Percentiles rank a stretch among this genome's conserved stretches.
Evolutionary conservation across 768 basidiomycete species (phyloP).

Genomic region (Lentinula raphanica): DNA sequence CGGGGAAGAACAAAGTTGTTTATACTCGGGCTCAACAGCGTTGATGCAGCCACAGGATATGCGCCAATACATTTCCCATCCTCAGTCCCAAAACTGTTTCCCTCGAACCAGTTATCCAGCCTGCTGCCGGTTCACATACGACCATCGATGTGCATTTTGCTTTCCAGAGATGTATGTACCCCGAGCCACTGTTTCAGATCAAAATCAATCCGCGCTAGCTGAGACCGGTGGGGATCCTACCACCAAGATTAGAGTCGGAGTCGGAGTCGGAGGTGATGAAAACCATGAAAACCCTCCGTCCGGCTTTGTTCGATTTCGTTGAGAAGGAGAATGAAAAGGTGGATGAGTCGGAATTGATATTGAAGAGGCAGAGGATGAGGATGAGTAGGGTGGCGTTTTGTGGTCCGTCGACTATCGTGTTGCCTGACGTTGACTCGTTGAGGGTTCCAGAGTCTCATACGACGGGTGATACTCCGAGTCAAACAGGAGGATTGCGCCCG

Average conservation of each 20-base stretch:
- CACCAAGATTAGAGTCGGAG: too few species aligned
- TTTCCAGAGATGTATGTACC: conserved; percentile 49
- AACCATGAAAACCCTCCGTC: conserved; percentile 28
- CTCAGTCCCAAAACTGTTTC: conserved; percentile 49
- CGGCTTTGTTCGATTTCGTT: conserved; percentile 50
- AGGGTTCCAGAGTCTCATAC: not conserved
- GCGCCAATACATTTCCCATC: conserved; percentile 85
- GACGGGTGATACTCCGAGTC: too few species aligned
- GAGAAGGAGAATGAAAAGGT: too few species aligned
- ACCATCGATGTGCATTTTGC: conserved; percentile 56
- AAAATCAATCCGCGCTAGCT: conserved; percentile 27
- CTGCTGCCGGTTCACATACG: conserved; percentile 18
- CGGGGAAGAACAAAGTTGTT: conserved; percentile 23
- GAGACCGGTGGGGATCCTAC: too few species aligned
- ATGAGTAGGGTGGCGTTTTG: conserved; percentile 9
- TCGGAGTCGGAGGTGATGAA: too few species aligned
- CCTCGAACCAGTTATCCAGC: conserved; percentile 34
- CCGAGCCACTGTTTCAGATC: conserved; percentile 35
- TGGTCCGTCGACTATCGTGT: conserved; percentile 46
- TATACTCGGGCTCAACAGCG: conserved; percentile 60
- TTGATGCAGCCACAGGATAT: conserved; percentile 81
- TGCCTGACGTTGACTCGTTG: conserved; percentile 42
- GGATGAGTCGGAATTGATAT: conserved; percentile 34
- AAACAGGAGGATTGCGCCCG: not conserved
- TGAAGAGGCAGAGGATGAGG: conserved; percentile 21